These are phyloP conservation scores for Ganoderma leucocontextum DNA, from an alignment of 1,284 basidiomycete genomes.

Conservation along the genomic window DNA sequence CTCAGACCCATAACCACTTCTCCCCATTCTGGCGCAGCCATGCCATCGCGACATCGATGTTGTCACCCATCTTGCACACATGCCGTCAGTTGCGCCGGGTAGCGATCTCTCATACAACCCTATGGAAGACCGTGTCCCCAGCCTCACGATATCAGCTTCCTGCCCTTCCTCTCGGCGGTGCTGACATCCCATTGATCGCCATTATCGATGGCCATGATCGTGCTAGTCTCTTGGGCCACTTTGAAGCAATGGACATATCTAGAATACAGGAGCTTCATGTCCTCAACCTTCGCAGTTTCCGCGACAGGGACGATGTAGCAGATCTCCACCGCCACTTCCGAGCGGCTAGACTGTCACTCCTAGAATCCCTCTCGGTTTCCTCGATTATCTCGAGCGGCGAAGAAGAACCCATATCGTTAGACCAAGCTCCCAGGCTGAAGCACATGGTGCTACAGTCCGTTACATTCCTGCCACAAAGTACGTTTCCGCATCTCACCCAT, in stretches of 20 bases:
- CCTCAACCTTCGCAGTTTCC: background rate
- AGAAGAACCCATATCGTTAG: background rate
- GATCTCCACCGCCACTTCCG: background rate
- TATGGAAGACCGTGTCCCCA: background rate
- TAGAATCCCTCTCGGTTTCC: background rate
- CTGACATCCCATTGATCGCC: background rate
- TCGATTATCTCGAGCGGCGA: background rate
- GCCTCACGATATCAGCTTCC: background rate
- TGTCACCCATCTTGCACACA: background rate
- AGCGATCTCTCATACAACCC: background rate
- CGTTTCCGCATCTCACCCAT: background rate
- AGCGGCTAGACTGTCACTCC: background rate
- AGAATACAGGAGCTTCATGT: slow-evolving; percentile 1
- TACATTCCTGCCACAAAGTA: background rate
- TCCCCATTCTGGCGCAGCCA: background rate
- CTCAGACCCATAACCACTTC: background rate
- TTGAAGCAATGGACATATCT: background rate
- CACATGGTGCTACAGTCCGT: background rate
- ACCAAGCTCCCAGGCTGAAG: background rate
- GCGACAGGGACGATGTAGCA: background rate
- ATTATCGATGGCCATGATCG: background rate
- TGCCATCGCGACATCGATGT: background rate
- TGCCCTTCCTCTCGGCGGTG: background rate
- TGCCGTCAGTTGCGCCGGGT: background rate
- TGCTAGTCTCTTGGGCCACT: background rate